These are phyloP conservation scores for Coleophoma eucalyptorum DNA, from an alignment of 2,329 filamentous ascomycete species.

Conservation along the genomic window DNA sequence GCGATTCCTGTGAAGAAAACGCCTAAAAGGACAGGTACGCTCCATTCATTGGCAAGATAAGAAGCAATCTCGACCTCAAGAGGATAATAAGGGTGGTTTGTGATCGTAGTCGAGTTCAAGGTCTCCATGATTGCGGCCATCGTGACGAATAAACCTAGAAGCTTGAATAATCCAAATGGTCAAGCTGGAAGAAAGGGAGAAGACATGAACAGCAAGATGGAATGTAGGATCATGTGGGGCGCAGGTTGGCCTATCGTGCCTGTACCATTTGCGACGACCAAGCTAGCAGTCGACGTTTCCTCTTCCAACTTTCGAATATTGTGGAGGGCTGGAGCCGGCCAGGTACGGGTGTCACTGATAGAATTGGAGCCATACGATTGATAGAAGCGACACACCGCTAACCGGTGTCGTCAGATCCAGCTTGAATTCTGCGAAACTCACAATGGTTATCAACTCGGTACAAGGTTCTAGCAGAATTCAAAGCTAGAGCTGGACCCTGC, in stretches of 20 bases:
- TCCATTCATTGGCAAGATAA: constrained; percentile 64
- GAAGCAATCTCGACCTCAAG: constrained; percentile 55
- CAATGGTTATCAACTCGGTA: no score
- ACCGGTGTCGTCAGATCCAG: background rate
- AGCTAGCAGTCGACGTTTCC: background rate
- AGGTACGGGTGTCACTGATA: background rate
- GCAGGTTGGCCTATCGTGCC: background rate
- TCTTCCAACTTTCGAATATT: background rate
- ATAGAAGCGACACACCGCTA: background rate
- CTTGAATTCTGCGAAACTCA: no score
- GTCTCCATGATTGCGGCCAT: constrained; percentile 1
- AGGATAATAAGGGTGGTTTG: constrained; percentile 68
- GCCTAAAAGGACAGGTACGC: constrained; percentile 53
- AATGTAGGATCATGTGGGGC: background rate
- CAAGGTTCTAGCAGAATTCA: no score
- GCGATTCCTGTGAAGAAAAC: constrained; percentile 55
- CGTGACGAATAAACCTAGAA: background rate
- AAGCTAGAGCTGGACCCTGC: no score
- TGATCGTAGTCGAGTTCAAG: constrained; percentile 17
- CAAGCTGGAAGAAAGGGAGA: background rate
- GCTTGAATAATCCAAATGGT: background rate
- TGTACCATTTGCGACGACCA: background rate
- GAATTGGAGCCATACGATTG: background rate
- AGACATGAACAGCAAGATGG: background rate
- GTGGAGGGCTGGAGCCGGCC: background rate